These are phyloP conservation scores for Cucumis melo DNA, from an alignment of 306 rosid genomes.

Conservation along the genomic window DNA sequence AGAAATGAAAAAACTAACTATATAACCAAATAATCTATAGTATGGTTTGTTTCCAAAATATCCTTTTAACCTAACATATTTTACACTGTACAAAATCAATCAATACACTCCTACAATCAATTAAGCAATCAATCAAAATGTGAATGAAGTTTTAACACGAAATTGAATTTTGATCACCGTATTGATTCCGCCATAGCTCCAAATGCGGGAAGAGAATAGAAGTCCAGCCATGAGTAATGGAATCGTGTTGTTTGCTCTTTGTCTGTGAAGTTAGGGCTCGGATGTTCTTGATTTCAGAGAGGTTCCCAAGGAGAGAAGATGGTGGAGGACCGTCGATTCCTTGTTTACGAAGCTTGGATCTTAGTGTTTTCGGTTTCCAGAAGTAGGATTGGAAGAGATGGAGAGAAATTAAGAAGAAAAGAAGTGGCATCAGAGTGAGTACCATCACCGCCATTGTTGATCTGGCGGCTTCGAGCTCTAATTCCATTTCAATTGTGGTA, in stretches of 20 bases:
- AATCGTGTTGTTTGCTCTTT: not conserved
- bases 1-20: too few relatives aligned
- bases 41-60: too few relatives aligned
- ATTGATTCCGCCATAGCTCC: slow-evolving; percentile 33
- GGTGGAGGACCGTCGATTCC: slow-evolving; percentile 53
- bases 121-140: not conserved
- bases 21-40: too few relatives aligned
- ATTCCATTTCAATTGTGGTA: not conserved
- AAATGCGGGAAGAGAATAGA: slow-evolving; percentile 36
- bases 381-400: slow-evolving; percentile 19
- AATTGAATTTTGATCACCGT: slow-evolving; percentile 19
- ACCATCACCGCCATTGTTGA: not conserved
- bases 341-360: slow-evolving; percentile 47
- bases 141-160: not conserved
- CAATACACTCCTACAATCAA: too few relatives aligned
- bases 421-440: slow-evolving; percentile 3
- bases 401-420: slow-evolving; percentile 4
- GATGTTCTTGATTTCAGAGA: slow-evolving; percentile 33
- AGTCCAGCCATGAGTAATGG: slow-evolving; percentile 29
- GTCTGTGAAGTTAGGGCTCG: slow-evolving; percentile 6
- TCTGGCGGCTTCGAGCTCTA: not conserved
- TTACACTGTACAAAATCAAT: too few relatives aligned
- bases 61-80: too few relatives aligned
- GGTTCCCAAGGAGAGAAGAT: slow-evolving; percentile 38
- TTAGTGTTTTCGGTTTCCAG: slow-evolving; percentile 23